These are phyloP conservation scores for Floccularia luteovirens DNA, from an alignment of 768 basidiomycete genomes.

Conservation along the genomic window DNA sequence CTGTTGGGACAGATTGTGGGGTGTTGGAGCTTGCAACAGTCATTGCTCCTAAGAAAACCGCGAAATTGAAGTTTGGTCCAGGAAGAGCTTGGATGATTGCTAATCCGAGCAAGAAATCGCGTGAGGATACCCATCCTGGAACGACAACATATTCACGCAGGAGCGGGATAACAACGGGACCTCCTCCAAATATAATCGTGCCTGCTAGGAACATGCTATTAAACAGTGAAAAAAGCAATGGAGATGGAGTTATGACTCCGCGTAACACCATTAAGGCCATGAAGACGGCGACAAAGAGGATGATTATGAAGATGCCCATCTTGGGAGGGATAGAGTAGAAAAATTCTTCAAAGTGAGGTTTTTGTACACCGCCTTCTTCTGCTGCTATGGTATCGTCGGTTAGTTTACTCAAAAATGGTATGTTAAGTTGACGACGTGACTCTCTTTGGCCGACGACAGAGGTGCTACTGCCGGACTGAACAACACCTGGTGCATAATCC, in stretches of 20 bases:
- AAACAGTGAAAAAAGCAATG: conserved; percentile 10
- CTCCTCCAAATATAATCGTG: conserved; percentile 23
- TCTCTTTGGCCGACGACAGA: background rate
- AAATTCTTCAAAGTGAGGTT: background rate
- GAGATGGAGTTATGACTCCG: background rate
- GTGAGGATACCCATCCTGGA: conserved; percentile 21
- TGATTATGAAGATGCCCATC: background rate
- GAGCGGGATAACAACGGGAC: conserved; percentile 32
- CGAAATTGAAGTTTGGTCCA: conserved; percentile 31
- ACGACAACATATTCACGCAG: conserved; percentile 26
- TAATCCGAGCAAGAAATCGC: conserved; percentile 30
- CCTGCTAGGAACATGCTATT: conserved; percentile 17
- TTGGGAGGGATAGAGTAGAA: background rate
- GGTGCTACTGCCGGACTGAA: too few relatives aligned
- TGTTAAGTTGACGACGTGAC: background rate
- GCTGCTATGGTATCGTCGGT: background rate
- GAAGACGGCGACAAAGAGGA: conserved; percentile 1
- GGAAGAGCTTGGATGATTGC: conserved; percentile 22
- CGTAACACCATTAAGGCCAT: conserved; percentile 1
- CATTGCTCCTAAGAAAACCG: conserved; percentile 26
- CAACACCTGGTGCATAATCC: too few relatives aligned
- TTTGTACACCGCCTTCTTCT: background rate
- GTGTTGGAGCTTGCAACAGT: conserved; percentile 10
- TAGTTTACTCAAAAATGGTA: background rate
- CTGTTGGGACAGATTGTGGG: conserved; percentile 4